Conservation (phyloP, 2,329 filamentous ascomycete species). For the Cercospora sesami region DNA sequence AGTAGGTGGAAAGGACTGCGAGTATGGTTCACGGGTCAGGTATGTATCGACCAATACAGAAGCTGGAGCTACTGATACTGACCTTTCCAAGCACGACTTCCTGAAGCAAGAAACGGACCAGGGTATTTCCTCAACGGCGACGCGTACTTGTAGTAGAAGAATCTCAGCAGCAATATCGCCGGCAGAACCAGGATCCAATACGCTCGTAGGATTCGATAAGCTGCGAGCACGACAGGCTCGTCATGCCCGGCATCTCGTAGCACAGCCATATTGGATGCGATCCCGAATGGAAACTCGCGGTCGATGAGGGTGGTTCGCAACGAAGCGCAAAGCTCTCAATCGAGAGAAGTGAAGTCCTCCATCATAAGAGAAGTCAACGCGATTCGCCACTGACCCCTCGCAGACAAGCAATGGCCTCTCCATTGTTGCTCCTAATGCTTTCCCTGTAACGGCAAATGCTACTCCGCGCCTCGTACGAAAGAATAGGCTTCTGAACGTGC, state of each 20-base stretch:
- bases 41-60: neutral
- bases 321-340: neutral
- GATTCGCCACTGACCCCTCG: neutral
- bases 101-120: constrained; percentile 35
- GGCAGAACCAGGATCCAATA: constrained; percentile 32
- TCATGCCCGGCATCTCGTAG: neutral
- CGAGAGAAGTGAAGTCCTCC: neutral
- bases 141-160: constrained; percentile 35
- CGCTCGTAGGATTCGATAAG: constrained; percentile 18
- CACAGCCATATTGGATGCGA: neutral
- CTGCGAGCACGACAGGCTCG: constrained; percentile 19
- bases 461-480: constrained; percentile 1
- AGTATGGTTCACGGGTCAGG: neutral
- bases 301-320: neutral
- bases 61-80: neutral
- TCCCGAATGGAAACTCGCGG: neutral
- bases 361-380: neutral
- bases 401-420: neutral
- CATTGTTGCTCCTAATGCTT: neutral
- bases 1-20: constrained; percentile 28
- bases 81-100: constrained; percentile 37
- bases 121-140: constrained; percentile 35
- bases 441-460: neutral
- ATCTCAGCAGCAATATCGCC: constrained; percentile 33
- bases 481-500: neutral